Percentiles rank a stretch among this genome's conserved stretches.
These are phyloP conservation scores for Hemisphaericaspora xylanilytica DNA, from an alignment of 1,139 yeast species.

Conservation along the genomic window DNA sequence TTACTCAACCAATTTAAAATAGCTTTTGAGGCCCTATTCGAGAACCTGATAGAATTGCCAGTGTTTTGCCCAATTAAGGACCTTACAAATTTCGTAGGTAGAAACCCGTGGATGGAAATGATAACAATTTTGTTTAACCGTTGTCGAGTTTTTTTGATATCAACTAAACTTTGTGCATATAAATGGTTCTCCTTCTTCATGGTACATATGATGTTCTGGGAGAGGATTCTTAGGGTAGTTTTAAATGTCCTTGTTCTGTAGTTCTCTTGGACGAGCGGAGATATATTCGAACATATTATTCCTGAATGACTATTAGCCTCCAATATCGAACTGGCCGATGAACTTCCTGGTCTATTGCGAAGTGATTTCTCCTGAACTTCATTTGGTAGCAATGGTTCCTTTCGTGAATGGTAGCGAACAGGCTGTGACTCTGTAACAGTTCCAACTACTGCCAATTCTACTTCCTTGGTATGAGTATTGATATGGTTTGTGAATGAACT, in stretches of 20 bases:
- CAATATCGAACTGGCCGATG: slow-evolving; percentile 3
- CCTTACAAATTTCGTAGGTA: slow-evolving; percentile 51
- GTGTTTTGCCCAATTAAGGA: slow-evolving; percentile 47
- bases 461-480: slow-evolving; percentile 18
- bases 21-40: slow-evolving; percentile 35
- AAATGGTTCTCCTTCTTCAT: slow-evolving; percentile 34
- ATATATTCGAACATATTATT: not conserved
- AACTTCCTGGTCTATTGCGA: slow-evolving; percentile 5
- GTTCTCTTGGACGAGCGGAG: slow-evolving; percentile 16
- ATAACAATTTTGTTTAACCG: slow-evolving; percentile 37
- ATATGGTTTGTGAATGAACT: slow-evolving; percentile 15
- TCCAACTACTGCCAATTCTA: slow-evolving; percentile 36
- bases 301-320: not conserved
- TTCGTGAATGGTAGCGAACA: slow-evolving; percentile 33
- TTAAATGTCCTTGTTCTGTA: slow-evolving; percentile 37
- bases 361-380: slow-evolving; percentile 32
- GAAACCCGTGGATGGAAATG: slow-evolving; percentile 51
- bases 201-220: slow-evolving; percentile 30
- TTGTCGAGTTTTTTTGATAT: slow-evolving; percentile 16
- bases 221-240: slow-evolving; percentile 39
- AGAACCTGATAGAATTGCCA: slow-evolving; percentile 39
- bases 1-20: slow-evolving; percentile 39
- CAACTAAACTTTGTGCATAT: slow-evolving; percentile 22
- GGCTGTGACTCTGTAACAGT: slow-evolving; percentile 42
- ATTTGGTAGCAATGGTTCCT: slow-evolving; percentile 34